phyloP scores from a whole-genome alignment of 106 monocot genomes.

The Allium sativum region DNA sequence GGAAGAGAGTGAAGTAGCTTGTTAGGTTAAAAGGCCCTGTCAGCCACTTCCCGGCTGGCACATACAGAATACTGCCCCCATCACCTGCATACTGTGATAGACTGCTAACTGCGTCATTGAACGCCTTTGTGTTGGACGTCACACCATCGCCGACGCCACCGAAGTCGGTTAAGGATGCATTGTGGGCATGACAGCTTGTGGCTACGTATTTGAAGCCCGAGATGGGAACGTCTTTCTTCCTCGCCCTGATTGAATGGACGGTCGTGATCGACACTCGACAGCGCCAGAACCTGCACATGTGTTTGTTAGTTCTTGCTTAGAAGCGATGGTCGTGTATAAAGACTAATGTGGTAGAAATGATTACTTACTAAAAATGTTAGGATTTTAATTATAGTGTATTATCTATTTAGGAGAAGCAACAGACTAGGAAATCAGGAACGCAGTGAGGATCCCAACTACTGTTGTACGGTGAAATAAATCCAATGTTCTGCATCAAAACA shows the following conservation, averaged over 20 bases:
- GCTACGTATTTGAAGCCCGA: slow-evolving; percentile 7
- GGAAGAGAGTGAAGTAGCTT: slow-evolving; percentile 19
- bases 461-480: slow-evolving; percentile 44
- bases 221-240: too few species aligned
- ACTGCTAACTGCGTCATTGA: not conserved
- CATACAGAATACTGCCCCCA: slow-evolving; percentile 11
- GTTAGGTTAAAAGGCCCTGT: slow-evolving; percentile 17
- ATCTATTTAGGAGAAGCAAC: not conserved
- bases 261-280: too few species aligned
- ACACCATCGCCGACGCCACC: slow-evolving; percentile 17
- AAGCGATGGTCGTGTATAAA: too few species aligned
- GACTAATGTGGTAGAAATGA: too few species aligned
- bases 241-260: too few species aligned
- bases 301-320: too few species aligned
- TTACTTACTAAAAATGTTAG: too few species aligned
- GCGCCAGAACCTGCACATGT: too few species aligned
- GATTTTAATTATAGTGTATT: too few species aligned
- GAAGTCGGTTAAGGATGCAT: slow-evolving; percentile 26
- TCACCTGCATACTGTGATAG: slow-evolving; percentile 10
- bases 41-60: slow-evolving; percentile 15
- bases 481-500: slow-evolving; percentile 45
- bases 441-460: slow-evolving; percentile 46
- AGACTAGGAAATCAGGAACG: slow-evolving; percentile 61
- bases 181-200: slow-evolving; percentile 16
- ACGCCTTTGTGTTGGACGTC: slow-evolving; percentile 16